phyloP scores from a whole-genome alignment of 306 rosid genomes.

The Begonia peltatifolia region DNA sequence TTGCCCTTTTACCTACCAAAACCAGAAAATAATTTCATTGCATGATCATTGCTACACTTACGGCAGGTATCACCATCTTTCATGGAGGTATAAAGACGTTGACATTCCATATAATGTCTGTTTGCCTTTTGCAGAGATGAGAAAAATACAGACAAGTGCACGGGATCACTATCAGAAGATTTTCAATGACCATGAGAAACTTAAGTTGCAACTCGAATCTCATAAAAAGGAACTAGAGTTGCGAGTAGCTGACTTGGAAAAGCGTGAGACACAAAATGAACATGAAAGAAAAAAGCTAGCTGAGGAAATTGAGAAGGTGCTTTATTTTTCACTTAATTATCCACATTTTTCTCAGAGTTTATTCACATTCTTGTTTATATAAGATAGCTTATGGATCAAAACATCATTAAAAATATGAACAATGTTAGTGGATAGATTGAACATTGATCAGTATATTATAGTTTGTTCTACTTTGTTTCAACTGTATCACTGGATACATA shows the following conservation, averaged over 20 bases:
- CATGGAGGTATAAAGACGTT: background rate
- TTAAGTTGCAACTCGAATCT: slow-evolving; percentile 68
- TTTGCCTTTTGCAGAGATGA: slow-evolving; percentile 41
- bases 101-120: too few species aligned
- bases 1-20: background rate
- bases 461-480: too few species aligned
- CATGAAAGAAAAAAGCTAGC: slow-evolving; percentile 64
- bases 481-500: too few species aligned
- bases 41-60: too few species aligned
- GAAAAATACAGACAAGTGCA: slow-evolving; percentile 68
- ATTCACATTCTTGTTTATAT: too few species aligned
- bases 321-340: slow-evolving; percentile 1
- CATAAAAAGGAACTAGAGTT: slow-evolving; percentile 64
- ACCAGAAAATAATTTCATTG: background rate
- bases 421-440: too few species aligned
- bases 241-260: slow-evolving; percentile 63
- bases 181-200: slow-evolving; percentile 60
- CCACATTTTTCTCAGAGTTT: too few species aligned
- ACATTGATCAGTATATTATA: too few species aligned
- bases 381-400: too few species aligned
- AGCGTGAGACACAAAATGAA: slow-evolving; percentile 74
- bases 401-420: too few species aligned
- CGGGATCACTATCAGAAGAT: slow-evolving; percentile 77
- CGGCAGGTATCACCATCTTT: background rate
- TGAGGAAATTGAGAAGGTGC: slow-evolving; percentile 74